A percentile compares a stretch with the other conserved stretches of the same genome.
These are phyloP conservation scores for Elymus sibiricus DNA, from an alignment of 176 grass and related monocot species.

Conservation along the genomic window DNA sequence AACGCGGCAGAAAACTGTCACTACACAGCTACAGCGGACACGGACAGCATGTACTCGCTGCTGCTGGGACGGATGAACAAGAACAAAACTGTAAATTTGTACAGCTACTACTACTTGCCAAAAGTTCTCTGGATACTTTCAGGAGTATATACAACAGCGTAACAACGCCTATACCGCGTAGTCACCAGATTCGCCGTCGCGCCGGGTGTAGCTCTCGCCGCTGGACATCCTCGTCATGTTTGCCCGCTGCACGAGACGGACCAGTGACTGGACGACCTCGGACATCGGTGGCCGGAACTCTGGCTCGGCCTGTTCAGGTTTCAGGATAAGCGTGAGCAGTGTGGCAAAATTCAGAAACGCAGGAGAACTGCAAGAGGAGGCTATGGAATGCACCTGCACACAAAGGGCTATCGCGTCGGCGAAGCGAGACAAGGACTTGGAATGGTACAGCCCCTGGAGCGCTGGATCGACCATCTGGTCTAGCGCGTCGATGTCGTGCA, in stretches of 20 bases:
- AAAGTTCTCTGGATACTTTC: not conserved
- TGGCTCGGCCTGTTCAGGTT: slow-evolving; percentile 48
- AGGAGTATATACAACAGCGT: not conserved
- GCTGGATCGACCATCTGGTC: slow-evolving; percentile 87
- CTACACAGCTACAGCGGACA: not conserved
- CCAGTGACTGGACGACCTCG: slow-evolving; percentile 64
- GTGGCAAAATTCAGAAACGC: not conserved
- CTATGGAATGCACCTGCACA: slow-evolving; percentile 53
- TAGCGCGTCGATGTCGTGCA: slow-evolving; percentile 88
- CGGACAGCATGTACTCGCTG: not conserved
- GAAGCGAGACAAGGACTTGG: slow-evolving; percentile 91
- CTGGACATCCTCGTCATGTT: slow-evolving; percentile 18
- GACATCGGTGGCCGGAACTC: slow-evolving; percentile 85
- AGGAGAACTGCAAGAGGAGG: not conserved
- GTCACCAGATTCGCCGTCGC: slow-evolving; percentile 24
- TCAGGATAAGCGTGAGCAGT: not conserved
- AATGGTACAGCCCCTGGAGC: slow-evolving; percentile 81
- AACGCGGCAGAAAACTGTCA: not conserved
- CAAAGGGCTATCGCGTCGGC: slow-evolving; percentile 87
- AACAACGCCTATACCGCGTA: not conserved
- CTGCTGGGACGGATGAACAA: not conserved
- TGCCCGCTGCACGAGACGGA: slow-evolving; percentile 53
- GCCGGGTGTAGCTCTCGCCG: not conserved
- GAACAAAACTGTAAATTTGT: not conserved
- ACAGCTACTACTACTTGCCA: not conserved